Evolutionary conservation across 176 grass and related monocot species (phyloP), one percentile per base, ranked within the genome.

Genomic region (Bolboschoenus planiculmis): DNA sequence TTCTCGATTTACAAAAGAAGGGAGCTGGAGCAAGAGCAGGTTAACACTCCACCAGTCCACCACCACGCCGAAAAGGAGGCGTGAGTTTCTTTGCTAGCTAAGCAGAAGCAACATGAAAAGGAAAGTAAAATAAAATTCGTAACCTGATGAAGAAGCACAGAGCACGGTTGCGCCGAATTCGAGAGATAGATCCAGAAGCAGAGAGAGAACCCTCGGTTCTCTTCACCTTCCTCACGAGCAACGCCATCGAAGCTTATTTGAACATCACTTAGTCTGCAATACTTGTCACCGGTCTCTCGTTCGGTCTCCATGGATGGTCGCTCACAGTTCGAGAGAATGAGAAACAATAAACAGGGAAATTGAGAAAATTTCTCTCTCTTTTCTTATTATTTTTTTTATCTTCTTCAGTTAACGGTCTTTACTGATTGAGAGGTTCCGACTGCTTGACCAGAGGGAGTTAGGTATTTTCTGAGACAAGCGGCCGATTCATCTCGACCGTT

Each of bases 121-220:
- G 1, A 63, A 40, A 86, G 10, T 51, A 42, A 35, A 81, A 7
- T 24, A 14, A 53, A 75, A 16, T 80, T 51, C 77, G 58, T 26
- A 73, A 98, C 96, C 92, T 93, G 92, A 66, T 89, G 89, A 82
- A 98, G 92, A 81, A 99, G 85, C 42, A 99, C 87, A 55, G 87
- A 87, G 81, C 81, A 95, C 56, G 92, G 84, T 14, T 87, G 85
- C 46, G 92, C 87, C 4, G 89, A 93, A 84, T 78, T 48, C 42
- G 87, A 81, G 48, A 95, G 90, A 87, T 99, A 93, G 50, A 99
- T 88, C 96, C 96, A 99, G 84, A 99, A 91, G 79, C 81, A 87
- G 85, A 95, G 60, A 39, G 86, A 64, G 65, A 95, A 88, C 46
- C 92, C 90, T 78, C 54, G 20, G 37, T 51, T 67, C 48, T 66